Conservation (phyloP, 2,329 filamentous ascomycete genomes). For the Teratosphaeria epicoccoides region DNA sequence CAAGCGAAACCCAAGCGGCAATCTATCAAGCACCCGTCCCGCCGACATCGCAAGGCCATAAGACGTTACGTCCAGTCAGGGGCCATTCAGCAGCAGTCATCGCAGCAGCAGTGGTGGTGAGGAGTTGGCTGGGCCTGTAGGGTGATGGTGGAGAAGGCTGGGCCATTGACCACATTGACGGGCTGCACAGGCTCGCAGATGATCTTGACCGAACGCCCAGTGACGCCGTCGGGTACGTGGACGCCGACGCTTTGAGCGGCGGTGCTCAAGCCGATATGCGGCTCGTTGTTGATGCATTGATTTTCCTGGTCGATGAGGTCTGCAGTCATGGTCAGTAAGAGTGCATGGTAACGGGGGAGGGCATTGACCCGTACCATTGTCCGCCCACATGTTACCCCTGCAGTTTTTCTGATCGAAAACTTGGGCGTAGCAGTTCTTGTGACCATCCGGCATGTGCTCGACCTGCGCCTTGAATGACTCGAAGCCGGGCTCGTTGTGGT, state of each 20-base stretch:
- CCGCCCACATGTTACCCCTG: background rate
- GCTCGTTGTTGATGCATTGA: background rate
- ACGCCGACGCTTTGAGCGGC: background rate
- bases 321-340: background rate
- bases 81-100: background rate
- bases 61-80: background rate
- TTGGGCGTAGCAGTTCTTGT: constrained; percentile 2
- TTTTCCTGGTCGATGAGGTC: background rate
- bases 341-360: background rate
- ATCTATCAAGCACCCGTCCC: background rate
- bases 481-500: constrained; percentile 5
- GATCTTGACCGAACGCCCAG: constrained; percentile 5
- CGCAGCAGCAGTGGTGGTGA: background rate
- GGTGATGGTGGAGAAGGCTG: background rate
- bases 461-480: constrained; percentile 2
- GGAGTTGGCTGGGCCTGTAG: background rate
- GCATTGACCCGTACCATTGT: background rate
- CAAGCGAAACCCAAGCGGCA: background rate
- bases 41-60: background rate
- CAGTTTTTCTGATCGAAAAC: constrained; percentile 4
- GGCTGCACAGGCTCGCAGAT: background rate
- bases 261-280: background rate
- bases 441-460: background rate
- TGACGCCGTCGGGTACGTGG: background rate
- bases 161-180: background rate